A percentile compares a stretch with the other conserved stretches of the same genome.
phyloP scores from a whole-genome alignment of 2,329 filamentous ascomycete species.

The Calonectria fujianensis region DNA sequence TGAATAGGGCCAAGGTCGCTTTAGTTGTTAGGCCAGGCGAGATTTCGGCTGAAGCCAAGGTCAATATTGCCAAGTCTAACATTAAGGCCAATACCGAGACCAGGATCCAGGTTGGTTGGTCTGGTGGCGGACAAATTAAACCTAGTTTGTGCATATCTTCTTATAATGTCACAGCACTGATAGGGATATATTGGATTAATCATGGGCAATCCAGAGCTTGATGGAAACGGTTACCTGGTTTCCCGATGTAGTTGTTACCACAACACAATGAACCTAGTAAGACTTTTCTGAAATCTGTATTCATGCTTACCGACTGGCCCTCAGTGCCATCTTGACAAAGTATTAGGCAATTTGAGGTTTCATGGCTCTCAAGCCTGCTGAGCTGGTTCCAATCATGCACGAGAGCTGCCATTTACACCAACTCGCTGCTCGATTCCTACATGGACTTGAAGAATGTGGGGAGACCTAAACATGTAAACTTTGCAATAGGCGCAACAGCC shows the following conservation, averaged over 20 bases:
- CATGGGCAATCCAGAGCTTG: background rate
- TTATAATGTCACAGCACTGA: background rate
- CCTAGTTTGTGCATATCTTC: too few relatives aligned
- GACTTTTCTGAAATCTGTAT: too few relatives aligned
- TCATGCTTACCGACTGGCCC: too few relatives aligned
- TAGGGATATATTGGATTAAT: background rate
- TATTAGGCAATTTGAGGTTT: background rate
- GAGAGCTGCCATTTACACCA: slow-evolving; percentile 8
- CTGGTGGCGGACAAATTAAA: too few relatives aligned
- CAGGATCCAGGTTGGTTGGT: too few relatives aligned
- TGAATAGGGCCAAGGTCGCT: too few relatives aligned
- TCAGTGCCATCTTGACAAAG: background rate
- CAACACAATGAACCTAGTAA: background rate
- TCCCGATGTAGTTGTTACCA: background rate
- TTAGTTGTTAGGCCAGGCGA: too few relatives aligned
- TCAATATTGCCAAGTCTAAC: too few relatives aligned
- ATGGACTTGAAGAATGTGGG: background rate
- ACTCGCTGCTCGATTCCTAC: background rate
- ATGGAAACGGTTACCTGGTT: background rate
- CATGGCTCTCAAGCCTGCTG: background rate
- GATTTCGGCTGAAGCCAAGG: too few relatives aligned
- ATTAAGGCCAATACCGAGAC: too few relatives aligned
- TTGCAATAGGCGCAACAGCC: too few relatives aligned
- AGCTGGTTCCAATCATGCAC: background rate
- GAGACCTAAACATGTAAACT: too few relatives aligned